Conservation (phyloP, 169 alveolate genomes). For the Plasmodium ovale region DNA sequence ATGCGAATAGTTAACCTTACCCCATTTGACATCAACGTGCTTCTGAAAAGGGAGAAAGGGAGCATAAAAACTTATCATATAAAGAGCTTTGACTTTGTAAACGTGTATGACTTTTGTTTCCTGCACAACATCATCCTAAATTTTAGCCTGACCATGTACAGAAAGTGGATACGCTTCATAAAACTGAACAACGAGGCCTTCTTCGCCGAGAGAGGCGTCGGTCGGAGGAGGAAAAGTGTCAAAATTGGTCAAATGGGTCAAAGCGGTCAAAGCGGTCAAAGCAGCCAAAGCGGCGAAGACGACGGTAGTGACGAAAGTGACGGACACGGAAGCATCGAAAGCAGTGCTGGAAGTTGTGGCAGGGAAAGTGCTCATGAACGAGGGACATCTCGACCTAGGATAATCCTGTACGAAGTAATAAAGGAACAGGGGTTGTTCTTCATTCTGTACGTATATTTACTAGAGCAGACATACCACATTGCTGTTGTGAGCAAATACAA, state of each 20-base stretch:
- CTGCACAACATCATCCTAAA: conserved; percentile 33
- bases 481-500: conserved; percentile 39
- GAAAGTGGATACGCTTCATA: conserved; percentile 40
- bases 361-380: background rate
- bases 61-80: conserved; percentile 51
- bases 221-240: background rate
- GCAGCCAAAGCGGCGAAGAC: background rate
- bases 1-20: conserved; percentile 31
- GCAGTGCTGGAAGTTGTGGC: too few species aligned
- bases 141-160: conserved; percentile 16
- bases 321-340: background rate
- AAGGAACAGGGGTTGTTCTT: conserved; percentile 20
- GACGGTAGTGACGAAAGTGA: background rate
- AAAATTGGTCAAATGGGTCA: background rate
- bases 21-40: conserved; percentile 33
- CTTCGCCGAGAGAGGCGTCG: background rate
- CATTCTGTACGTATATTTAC: conserved; percentile 24
- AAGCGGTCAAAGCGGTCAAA: background rate
- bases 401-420: conserved; percentile 21
- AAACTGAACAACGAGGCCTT: conserved; percentile 29
- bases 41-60: conserved; percentile 61
- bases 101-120: conserved; percentile 56
- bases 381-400: background rate
- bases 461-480: background rate
- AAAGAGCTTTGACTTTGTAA: conserved; percentile 20